These are phyloP conservation scores for Trametes polyzona DNA, from an alignment of 1,284 basidiomycete genomes.

Conservation along the genomic window DNA sequence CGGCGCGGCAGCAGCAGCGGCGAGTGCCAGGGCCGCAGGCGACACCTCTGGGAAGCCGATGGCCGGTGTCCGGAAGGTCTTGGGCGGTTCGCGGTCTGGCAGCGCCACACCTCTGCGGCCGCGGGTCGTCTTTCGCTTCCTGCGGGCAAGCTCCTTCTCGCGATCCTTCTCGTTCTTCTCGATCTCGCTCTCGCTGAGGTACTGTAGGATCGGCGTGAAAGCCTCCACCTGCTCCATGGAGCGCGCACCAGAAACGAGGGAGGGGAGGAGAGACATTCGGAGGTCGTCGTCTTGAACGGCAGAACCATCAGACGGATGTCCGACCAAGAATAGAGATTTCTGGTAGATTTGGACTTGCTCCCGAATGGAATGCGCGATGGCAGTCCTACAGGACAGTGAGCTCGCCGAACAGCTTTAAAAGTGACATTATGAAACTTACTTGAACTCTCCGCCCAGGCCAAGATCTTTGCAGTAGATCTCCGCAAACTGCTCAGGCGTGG, in stretches of 20 bases:
- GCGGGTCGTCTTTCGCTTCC: slow-evolving; percentile 87
- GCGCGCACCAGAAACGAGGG: slow-evolving; percentile 71
- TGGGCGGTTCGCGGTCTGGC: slow-evolving; percentile 91
- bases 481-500: slow-evolving; percentile 93
- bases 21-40: slow-evolving; percentile 64
- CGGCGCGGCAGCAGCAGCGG: slow-evolving; percentile 65
- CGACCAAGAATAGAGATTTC: slow-evolving; percentile 91
- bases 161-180: slow-evolving; percentile 90
- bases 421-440: slow-evolving; percentile 53
- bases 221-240: slow-evolving; percentile 74
- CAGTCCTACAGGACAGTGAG: slow-evolving; percentile 63
- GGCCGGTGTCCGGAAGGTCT: slow-evolving; percentile 89
- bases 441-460: slow-evolving; percentile 92
- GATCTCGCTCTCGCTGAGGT: slow-evolving; percentile 88
- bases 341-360: slow-evolving; percentile 94
- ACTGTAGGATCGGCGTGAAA: slow-evolving; percentile 89
- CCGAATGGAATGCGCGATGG: slow-evolving; percentile 93
- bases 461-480: slow-evolving; percentile 87
- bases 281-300: slow-evolving; percentile 91
- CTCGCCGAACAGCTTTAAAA: slow-evolving; percentile 7
- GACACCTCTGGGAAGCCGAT: slow-evolving; percentile 84
- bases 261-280: slow-evolving; percentile 86
- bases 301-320: slow-evolving; percentile 83
- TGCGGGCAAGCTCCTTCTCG: slow-evolving; percentile 87
- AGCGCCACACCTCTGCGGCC: slow-evolving; percentile 88